Evolutionary conservation across 768 basidiomycete genomes (phyloP).

Genomic region (Hypholoma sublateritium): DNA sequence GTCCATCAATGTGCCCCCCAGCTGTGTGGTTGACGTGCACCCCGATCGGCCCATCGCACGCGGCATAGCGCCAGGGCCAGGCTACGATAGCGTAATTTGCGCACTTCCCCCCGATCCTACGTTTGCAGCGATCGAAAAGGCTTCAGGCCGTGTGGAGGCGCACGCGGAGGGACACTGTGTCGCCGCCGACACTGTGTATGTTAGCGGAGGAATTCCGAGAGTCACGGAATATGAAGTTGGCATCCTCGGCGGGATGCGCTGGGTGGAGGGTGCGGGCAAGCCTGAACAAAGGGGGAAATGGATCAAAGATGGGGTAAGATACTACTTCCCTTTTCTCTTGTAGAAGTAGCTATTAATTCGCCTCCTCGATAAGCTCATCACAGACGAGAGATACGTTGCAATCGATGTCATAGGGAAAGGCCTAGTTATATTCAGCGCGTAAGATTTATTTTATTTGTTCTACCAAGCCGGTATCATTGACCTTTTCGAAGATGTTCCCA

Average conservation of each 20-base stretch:
- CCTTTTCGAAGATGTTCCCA: constrained; percentile 45
- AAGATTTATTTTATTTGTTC: constrained; percentile 22
- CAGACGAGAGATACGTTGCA: constrained; percentile 80
- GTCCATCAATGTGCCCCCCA: constrained; percentile 4
- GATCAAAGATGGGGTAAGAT: constrained; percentile 57
- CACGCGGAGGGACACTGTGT: constrained; percentile 64
- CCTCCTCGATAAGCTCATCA: constrained; percentile 52
- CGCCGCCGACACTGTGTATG: constrained; percentile 62
- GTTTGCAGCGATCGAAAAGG: constrained; percentile 58
- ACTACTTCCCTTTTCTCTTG: not conserved
- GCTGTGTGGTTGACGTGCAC: constrained; percentile 70
- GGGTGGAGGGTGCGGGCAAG: constrained; percentile 37
- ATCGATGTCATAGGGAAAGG: constrained; percentile 83
- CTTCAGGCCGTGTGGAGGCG: constrained; percentile 56
- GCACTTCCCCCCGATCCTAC: constrained; percentile 70
- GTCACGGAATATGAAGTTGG: constrained; percentile 69
- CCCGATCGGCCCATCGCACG: constrained; percentile 72
- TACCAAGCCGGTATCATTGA: not conserved
- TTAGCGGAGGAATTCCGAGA: constrained; percentile 81
- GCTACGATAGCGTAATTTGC: constrained; percentile 53
- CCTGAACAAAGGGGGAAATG: constrained; percentile 34
- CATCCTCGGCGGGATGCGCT: constrained; percentile 65
- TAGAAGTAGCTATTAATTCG: not conserved
- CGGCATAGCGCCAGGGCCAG: constrained; percentile 70
- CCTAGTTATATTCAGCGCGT: constrained; percentile 83